Conservation (phyloP, 257 asterid genomes). For the Penstemon barbatus region DNA sequence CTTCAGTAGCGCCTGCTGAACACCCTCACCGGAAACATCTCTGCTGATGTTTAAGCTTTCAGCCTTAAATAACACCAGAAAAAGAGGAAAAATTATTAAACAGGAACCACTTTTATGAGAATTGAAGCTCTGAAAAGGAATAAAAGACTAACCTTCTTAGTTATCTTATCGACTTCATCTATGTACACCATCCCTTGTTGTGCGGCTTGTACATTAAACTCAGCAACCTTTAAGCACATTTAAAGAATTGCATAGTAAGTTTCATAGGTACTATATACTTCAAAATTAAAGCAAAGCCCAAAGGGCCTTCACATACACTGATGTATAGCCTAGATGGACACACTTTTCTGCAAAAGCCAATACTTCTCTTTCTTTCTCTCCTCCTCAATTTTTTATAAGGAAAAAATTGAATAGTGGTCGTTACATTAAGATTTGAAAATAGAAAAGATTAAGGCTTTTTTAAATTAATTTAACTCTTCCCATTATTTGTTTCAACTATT, state of each 20-base stretch:
- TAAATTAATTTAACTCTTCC: background rate
- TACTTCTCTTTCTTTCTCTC: background rate
- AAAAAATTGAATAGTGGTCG: background rate
- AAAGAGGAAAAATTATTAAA: slow-evolving; percentile 21
- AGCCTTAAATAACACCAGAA: slow-evolving; percentile 53
- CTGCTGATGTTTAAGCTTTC: slow-evolving; percentile 91
- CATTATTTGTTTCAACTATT: slow-evolving; percentile 1
- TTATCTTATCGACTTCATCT: slow-evolving; percentile 97
- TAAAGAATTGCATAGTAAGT: slow-evolving; percentile 37
- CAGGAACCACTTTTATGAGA: slow-evolving; percentile 20
- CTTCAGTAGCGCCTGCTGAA: slow-evolving; percentile 92
- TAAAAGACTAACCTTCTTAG: slow-evolving; percentile 64
- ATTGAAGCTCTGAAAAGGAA: slow-evolving; percentile 26
- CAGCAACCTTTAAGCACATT: slow-evolving; percentile 72
- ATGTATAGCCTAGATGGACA: slow-evolving; percentile 17
- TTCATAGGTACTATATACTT: slow-evolving; percentile 21
- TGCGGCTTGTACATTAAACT: slow-evolving; percentile 93
- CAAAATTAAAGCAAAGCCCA: slow-evolving; percentile 8
- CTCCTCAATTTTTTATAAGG: background rate
- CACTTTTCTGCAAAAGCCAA: slow-evolving; percentile 9
- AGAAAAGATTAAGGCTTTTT: background rate
- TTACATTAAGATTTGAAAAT: slow-evolving; percentile 13
- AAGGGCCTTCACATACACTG: slow-evolving; percentile 1
- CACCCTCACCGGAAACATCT: slow-evolving; percentile 98
- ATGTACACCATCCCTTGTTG: slow-evolving; percentile 95